phyloP scores from a whole-genome alignment of 495 filamentous ascomycete genomes.

The Tuber aestivum region DNA sequence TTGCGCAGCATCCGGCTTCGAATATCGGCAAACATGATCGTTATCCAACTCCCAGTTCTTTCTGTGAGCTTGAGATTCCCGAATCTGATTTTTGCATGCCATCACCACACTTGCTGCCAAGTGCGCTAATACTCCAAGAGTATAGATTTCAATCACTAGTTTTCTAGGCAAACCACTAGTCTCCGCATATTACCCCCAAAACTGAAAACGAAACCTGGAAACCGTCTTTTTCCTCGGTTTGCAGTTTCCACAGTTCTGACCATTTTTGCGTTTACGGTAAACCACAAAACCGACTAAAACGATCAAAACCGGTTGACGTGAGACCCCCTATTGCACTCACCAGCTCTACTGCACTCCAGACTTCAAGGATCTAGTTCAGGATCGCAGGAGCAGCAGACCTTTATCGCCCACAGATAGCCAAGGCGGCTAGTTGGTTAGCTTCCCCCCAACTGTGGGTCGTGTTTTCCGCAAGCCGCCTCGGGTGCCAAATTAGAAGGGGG shows the following conservation, averaged over 20 bases:
- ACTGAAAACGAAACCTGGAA: neutral
- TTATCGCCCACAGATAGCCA: neutral
- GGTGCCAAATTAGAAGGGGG: neutral
- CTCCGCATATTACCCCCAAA: neutral
- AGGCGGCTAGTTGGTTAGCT: neutral
- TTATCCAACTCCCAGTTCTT: no score
- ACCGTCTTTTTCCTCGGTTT: neutral
- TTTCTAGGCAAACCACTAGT: neutral
- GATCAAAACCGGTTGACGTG: neutral
- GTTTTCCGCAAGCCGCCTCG: neutral
- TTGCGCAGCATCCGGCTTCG: neutral
- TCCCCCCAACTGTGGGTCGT: neutral
- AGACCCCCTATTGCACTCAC: neutral
- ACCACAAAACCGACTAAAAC: neutral
- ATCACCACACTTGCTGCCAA: neutral
- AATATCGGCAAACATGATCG: no score
- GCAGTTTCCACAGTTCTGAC: neutral
- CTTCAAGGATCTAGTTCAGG: no score
- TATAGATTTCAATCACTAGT: neutral
- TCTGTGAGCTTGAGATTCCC: no score
- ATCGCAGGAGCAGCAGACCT: neutral
- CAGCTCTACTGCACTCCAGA: no score
- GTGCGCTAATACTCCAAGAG: neutral
- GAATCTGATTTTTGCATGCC: no score
- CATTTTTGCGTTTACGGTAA: neutral